Conservation (phyloP, 2,329 filamentous ascomycete species). For the Juglanconis juglandina region DNA sequence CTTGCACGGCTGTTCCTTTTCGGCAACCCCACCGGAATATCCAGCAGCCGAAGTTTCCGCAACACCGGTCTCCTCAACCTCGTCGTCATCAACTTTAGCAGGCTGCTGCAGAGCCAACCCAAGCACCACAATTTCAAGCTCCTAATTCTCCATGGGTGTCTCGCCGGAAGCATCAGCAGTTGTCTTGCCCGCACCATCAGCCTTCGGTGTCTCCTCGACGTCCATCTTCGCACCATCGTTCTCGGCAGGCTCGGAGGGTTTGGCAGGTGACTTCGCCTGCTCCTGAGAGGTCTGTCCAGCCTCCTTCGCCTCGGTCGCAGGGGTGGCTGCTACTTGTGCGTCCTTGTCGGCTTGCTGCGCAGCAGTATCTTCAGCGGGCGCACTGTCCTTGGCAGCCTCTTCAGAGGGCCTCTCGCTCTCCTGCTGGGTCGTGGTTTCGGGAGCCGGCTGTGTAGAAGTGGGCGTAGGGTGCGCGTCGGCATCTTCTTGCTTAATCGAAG, state of each 20-base stretch:
- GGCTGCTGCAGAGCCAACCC: not conserved
- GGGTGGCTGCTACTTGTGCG: not conserved
- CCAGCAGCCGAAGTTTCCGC: no score
- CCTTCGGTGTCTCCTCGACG: not conserved
- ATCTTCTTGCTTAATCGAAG: constrained; percentile 37
- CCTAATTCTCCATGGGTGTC: constrained; percentile 1
- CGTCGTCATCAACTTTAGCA: no score
- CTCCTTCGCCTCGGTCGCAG: constrained; percentile 18
- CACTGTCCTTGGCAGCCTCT: constrained; percentile 18
- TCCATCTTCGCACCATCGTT: not conserved
- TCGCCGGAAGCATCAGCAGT: not conserved
- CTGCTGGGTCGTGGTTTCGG: constrained; percentile 18
- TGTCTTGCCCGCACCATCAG: not conserved
- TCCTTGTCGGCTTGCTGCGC: not conserved
- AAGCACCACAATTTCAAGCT: no score
- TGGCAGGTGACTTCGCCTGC: constrained; percentile 16
- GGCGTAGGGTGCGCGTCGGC: constrained; percentile 28
- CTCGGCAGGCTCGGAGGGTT: not conserved
- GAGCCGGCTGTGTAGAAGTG: constrained; percentile 26
- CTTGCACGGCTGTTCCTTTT: no score
- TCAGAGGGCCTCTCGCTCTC: constrained; percentile 17
- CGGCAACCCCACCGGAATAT: no score
- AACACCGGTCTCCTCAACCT: no score
- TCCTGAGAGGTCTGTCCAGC: constrained; percentile 8
- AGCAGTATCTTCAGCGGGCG: not conserved